phyloP scores from a whole-genome alignment of 2,329 filamentous ascomycete species.

The Didymellaceae sp. region DNA sequence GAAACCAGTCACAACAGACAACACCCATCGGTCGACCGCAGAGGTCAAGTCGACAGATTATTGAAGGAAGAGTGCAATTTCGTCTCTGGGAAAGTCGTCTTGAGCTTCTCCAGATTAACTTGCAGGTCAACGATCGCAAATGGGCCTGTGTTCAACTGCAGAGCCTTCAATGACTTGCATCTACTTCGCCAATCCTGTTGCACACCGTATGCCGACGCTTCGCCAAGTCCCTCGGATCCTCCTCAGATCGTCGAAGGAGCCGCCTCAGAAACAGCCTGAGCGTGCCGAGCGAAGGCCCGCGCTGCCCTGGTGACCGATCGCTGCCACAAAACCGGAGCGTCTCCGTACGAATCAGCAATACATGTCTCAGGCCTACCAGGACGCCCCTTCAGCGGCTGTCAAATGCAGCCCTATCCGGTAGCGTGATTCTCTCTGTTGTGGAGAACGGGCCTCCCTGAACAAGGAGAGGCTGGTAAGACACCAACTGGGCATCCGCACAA shows the following conservation, averaged over 20 bases:
- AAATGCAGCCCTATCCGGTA: conserved; percentile 18
- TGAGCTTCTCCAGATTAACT: neutral
- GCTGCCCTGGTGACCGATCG: neutral
- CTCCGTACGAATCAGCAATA: conserved; percentile 3
- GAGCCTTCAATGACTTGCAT: no score
- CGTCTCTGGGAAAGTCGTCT: neutral
- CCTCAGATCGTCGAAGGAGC: conserved; percentile 5
- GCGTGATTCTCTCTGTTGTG: conserved; percentile 3
- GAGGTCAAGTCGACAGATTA: neutral
- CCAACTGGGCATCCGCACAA: neutral
- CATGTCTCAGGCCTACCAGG: conserved; percentile 14
- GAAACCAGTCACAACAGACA: conserved; percentile 20
- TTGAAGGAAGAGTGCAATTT: neutral
- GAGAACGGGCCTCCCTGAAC: conserved; percentile 5
- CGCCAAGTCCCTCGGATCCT: conserved; percentile 12
- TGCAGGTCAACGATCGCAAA: no score
- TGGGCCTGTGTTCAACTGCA: no score
- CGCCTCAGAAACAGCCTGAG: conserved; percentile 4
- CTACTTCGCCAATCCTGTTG: neutral
- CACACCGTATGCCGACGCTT: conserved; percentile 7
- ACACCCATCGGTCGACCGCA: conserved; percentile 7
- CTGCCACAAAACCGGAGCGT: neutral
- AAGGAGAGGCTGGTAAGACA: conserved; percentile 10
- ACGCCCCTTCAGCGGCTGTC: conserved; percentile 14
- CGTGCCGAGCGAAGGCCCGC: neutral